Base-by-base conservation (phyloP, 352 stramenopile species). In the Pythium phragmiticola region DNA sequence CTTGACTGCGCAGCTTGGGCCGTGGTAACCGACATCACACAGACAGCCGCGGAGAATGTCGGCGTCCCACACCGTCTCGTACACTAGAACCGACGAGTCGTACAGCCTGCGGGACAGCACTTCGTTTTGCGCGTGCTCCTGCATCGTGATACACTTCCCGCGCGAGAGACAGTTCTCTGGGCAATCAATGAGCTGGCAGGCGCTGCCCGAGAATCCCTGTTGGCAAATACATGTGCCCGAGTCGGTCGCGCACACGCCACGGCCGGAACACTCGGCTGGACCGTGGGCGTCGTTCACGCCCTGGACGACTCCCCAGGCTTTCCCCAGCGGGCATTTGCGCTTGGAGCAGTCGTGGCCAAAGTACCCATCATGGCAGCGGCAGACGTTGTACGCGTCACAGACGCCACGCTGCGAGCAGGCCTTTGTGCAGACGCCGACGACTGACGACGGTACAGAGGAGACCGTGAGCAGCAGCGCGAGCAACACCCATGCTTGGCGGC, bases 221-320 rank as follows among this genome's bases (percentile, higher is more conserved):
- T 97, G 84, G 53, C 93, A 98, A 28, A 54, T 58, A 57, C 93
- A 98, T 16, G 70, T 67, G 6, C 90, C 90, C 7, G 74, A 84
- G 1, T 70, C 63, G 37, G 78, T 69, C 41, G 82, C 64, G 69
- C 92, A 98, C 13, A 68, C 79, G 12, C 92, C 92, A 63, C 84
- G 66, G 13, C 76, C 81, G 0, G 84, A 89, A 54, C 81, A 92
- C 48, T 87, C 76, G 9, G 63, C 69, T 0, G 63, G 50, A 33
- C 58, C 68, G 54, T 92, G 84, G 4, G 81, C 84, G 26, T 77
- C 53, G 43, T 90, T 63, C 7, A 57, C 42, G 16, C 68, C 79
- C 13, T 46, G 73, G 42, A 90, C 69, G 12, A 81, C 53, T 0
- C 81, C 80, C 84, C 84, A 90, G 0, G 81, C 67, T 30, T 84